Evolutionary conservation across 1,139 yeast genomes (phyloP).

Genomic region (Fermentozyma sake): DNA sequence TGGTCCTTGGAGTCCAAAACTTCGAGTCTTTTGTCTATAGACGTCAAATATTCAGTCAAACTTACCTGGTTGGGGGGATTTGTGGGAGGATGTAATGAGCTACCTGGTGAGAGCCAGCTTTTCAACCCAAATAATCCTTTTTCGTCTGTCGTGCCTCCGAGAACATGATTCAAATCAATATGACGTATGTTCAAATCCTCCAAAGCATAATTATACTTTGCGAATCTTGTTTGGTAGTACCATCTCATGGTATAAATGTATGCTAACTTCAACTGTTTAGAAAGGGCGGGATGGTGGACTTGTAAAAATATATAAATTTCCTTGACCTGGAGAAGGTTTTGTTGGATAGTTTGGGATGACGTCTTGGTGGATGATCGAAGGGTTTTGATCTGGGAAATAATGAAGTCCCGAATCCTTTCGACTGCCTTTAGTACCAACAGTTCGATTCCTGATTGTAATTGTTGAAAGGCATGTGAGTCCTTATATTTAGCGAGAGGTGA

Average conservation of each 20-base stretch:
- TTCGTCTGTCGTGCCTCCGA: constrained; percentile 37
- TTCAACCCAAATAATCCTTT: constrained; percentile 25
- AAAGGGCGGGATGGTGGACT: constrained; percentile 56
- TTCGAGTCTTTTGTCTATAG: constrained; percentile 53
- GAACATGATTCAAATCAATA: constrained; percentile 49
- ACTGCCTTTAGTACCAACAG: constrained; percentile 49
- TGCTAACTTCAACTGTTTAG: constrained; percentile 73
- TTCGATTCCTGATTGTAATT: constrained; percentile 35
- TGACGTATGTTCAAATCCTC: constrained; percentile 54
- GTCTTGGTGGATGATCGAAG: constrained; percentile 44
- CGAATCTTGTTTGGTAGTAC: constrained; percentile 81
- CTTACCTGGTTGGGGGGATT: constrained; percentile 16
- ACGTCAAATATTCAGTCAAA: constrained; percentile 46
- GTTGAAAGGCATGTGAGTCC: constrained; percentile 31
- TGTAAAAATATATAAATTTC: constrained; percentile 59
- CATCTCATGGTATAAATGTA: constrained; percentile 86
- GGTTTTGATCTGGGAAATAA: constrained; percentile 59
- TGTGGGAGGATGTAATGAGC: constrained; percentile 5
- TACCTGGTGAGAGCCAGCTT: constrained; percentile 19
- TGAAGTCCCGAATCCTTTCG: constrained; percentile 71
- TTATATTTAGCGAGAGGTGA: constrained; percentile 13
- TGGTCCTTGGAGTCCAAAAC: constrained; percentile 41
- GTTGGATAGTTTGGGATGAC: constrained; percentile 75
- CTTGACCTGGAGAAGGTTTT: constrained; percentile 53
- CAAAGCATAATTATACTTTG: constrained; percentile 72